Evolutionary conservation across 2,329 filamentous ascomycete genomes (phyloP).

Genomic region (Hyphodiscus sp.): DNA sequence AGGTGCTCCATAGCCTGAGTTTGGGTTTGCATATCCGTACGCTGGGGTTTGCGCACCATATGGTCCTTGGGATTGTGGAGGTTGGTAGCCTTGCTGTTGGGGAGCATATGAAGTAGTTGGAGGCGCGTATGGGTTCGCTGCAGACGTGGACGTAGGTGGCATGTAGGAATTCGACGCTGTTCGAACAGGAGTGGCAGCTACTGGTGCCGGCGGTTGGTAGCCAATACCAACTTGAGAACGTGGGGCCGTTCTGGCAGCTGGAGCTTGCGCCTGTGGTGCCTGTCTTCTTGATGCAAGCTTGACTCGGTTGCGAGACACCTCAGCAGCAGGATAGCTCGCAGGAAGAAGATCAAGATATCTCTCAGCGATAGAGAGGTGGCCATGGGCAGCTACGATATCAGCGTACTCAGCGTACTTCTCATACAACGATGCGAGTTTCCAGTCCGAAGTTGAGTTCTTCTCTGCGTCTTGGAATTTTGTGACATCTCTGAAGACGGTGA

Average conservation of each 20-base stretch:
- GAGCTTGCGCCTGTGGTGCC: conserved; percentile 31
- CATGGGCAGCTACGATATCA: conserved; percentile 86
- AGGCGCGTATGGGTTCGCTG: conserved; percentile 45
- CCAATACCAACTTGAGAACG: conserved; percentile 37
- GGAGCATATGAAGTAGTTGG: conserved; percentile 33
- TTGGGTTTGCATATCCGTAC: conserved; percentile 25
- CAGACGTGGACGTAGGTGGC: conserved; percentile 26
- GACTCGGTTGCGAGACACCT: conserved; percentile 79
- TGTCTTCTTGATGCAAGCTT: conserved; percentile 71
- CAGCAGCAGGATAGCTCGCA: conserved; percentile 74
- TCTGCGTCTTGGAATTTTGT: conserved; percentile 85
- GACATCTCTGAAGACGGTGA: conserved; percentile 91
- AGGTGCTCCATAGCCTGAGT: conserved; percentile 21
- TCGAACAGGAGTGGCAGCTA: conserved; percentile 23
- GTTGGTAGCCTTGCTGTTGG: conserved; percentile 32
- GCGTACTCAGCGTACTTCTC: conserved; percentile 96
- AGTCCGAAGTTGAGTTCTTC: conserved; percentile 62
- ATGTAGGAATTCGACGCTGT: conserved; percentile 34
- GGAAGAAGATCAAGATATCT: conserved; percentile 89
- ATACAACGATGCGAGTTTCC: conserved; percentile 85
- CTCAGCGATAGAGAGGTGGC: conserved; percentile 78
- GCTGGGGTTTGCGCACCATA: conserved; percentile 30
- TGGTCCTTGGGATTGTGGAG: conserved; percentile 29
- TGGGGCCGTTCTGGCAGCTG: conserved; percentile 35
- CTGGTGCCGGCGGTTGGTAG: conserved; percentile 44